phyloP scores from a whole-genome alignment of 2,329 filamentous ascomycete species.

The Teratosphaeria viscida region DNA sequence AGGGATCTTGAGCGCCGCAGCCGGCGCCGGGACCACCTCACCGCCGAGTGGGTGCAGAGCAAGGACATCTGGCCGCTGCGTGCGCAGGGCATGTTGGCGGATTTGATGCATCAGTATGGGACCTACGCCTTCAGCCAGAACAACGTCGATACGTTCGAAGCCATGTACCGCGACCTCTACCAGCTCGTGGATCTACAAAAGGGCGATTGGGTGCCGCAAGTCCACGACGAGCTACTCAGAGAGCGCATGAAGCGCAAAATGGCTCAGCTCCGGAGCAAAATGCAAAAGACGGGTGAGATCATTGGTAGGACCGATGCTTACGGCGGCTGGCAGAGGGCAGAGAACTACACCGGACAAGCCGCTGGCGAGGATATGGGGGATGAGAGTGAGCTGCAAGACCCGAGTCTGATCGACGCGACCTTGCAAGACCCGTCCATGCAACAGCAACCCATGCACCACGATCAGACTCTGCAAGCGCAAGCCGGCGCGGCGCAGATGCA shows the following conservation, averaged over 20 bases:
- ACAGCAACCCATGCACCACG: neutral
- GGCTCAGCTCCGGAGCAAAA: constrained; percentile 27
- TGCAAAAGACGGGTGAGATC: constrained; percentile 30
- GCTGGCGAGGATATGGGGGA: constrained; percentile 19
- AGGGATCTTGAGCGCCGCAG: constrained; percentile 26
- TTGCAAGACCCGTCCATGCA: neutral
- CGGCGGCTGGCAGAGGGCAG: constrained; percentile 22
- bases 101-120: constrained; percentile 27
- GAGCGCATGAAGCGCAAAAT: constrained; percentile 30
- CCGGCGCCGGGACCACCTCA: constrained; percentile 26
- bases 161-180: constrained; percentile 26
- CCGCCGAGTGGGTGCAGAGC: constrained; percentile 28
- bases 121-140: constrained; percentile 24
- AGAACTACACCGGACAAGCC: constrained; percentile 24
- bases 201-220: constrained; percentile 24
- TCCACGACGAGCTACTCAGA: constrained; percentile 27
- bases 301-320: constrained; percentile 22
- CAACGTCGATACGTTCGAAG: constrained; percentile 23
- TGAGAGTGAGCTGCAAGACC: constrained; percentile 13
- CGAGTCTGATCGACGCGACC: neutral
- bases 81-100: constrained; percentile 24
- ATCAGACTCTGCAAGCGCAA: neutral
- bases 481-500: neutral
- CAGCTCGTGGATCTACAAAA: constrained; percentile 25
- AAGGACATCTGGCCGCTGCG: constrained; percentile 29